Evolutionary conservation across 495 filamentous ascomycete genomes (phyloP), one percentile per base, ranked within the genome.

Genomic region (Chaetomium tenue): DNA sequence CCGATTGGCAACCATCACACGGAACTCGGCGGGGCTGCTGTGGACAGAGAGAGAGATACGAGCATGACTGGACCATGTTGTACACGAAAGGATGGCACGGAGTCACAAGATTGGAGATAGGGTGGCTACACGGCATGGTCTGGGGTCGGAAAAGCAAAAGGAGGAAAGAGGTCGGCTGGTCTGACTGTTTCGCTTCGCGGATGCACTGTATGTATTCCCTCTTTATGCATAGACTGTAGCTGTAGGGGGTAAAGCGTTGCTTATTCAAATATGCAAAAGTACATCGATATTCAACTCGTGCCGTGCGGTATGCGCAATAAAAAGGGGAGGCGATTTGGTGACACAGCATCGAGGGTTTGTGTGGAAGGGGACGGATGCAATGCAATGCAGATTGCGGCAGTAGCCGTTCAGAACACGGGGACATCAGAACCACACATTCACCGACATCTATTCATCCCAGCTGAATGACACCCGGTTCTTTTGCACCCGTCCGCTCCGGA

Each of bases 11-110:
- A 60, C 22, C 46, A 23, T 47, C 20, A 25, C 18, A 40, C 50
- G n/a, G 28, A 59, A 2, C 25, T 23, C 48, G 44, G 63, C 55
- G 53, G 47, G 55, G 54, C 54, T 59, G 47, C 26, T 50, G 13
- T 44, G 60, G n/a, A n/a, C 33, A 37, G 58, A 66, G 55, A 26
- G 58, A 66, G 55, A 26, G 59, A 67, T 60, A 67, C 60, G 56
- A 56, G 60, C 30, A 67, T 33, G 60, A 56, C 53, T 30, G 50
- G 40, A 42, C 42, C 30, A 60, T 58, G 51, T 62, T 62, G 51
- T 50, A 61, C 64, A 63, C 56, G 51, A 47, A 33, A 3, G 42
- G 28, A 26, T 12, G 48, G 13, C 20, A 48, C 15, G 60, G 53
- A 48, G 22, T 57, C 42, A 58, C 28, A n/a, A 63, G 61, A 63